These are phyloP conservation scores for Solanum commersonii DNA, from an alignment of 257 asterid genomes.

Conservation along the genomic window DNA sequence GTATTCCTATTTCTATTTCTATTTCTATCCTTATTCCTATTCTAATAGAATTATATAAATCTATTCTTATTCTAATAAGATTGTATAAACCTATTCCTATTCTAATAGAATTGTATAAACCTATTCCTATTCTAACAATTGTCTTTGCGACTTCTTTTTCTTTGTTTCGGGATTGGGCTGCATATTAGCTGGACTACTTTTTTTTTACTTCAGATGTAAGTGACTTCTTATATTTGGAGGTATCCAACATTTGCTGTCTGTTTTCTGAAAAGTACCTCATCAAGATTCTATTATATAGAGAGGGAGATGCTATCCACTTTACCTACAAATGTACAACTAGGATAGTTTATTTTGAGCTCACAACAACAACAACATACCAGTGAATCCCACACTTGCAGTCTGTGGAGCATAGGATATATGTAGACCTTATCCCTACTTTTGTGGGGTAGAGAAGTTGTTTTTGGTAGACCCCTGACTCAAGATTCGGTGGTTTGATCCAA, in stretches of 20 bases:
- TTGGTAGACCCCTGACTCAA: neutral
- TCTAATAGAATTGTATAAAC: too few species aligned
- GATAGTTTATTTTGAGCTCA: neutral
- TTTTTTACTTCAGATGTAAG: neutral
- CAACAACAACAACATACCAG: neutral
- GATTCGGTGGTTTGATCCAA: neutral
- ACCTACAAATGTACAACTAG: neutral
- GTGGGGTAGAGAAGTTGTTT: neutral
- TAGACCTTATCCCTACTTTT: neutral
- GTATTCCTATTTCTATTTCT: too few species aligned
- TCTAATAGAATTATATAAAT: too few species aligned
- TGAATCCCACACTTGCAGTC: neutral
- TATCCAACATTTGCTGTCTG: neutral
- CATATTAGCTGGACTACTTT: neutral
- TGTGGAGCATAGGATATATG: neutral
- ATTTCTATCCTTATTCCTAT: too few species aligned
- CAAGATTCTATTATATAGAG: neutral
- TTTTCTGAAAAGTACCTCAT: neutral
- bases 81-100: too few species aligned
- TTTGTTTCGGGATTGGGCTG: neutral
- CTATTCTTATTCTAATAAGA: too few species aligned
- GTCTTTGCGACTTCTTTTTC: neutral
- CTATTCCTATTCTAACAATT: too few species aligned
- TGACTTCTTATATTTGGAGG: neutral
- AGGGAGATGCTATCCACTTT: neutral